Evolutionary conservation across 257 asterid genomes (phyloP), one percentile per base, ranked within the genome.

Genomic region (Plantago major): DNA sequence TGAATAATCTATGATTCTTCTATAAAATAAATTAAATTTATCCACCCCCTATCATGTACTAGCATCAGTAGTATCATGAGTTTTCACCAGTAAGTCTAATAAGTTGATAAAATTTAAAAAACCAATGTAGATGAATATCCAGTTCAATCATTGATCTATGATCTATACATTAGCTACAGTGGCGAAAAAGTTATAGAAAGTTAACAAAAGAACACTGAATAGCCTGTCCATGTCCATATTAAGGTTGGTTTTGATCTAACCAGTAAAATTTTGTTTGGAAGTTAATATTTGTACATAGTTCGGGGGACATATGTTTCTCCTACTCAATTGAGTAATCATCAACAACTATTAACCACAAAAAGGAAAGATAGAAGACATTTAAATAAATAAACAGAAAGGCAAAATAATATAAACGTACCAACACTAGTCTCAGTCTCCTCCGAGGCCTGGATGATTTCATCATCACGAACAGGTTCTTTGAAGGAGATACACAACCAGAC

Each of bases 401-500:
- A 55, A 7, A 13, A 33, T 48, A 66, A 50, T 51, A 47, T 56
- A 61, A 71, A 56, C 67, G 37, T 86, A 91, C 96, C 86, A 51
- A 80, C 61, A 67, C 57, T 79, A 64, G 89, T 66, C 65, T 79
- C 26, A 22, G 26, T 22, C 26, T 22, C 86, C 55, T 76, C 73
- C 48, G 79, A 74, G 59, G 33, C 73, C 48, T 65, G 67, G 66
- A 62, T 45, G 42, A 33, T 79, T 42, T 85, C 86, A 37, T 72
- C 54, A 60, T 81, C 86, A 47, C 2, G 81, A 56, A 68, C 75
- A 65, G 99, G 99, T 71, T 93, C 99, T 76, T 71, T 76, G 69
- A 93, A 93, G 59, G 94, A 83, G 75, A 93, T 74, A 78, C 92
- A 85, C 78, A 87, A 68, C 99, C 95, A 93, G 47, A 84, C 11